Percentiles rank a stretch among this genome's conserved stretches.
Evolutionary conservation across 345 rosid genomes (phyloP).

Genomic region (Laguncularia racemosa): DNA sequence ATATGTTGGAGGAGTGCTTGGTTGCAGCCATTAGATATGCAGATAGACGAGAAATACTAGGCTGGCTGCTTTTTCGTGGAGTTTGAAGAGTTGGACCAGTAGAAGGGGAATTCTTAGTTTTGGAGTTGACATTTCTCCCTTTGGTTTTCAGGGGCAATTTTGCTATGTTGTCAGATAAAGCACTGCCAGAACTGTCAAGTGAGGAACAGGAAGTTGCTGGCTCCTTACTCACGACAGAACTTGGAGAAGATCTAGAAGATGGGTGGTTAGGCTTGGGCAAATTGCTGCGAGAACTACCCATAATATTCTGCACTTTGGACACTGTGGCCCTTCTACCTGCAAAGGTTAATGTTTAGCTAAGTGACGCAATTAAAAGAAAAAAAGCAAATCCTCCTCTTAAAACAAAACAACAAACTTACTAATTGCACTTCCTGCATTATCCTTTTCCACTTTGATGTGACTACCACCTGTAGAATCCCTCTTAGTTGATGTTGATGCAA

Average conservation of each 20-base stretch:
- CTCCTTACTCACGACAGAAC: conserved; percentile 46
- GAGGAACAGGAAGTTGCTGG: conserved; percentile 57
- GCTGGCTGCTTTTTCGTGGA: conserved; percentile 28
- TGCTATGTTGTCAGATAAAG: conserved; percentile 34
- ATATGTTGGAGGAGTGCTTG: conserved; percentile 41
- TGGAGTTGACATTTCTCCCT: conserved; percentile 29
- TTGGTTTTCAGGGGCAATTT: conserved; percentile 28
- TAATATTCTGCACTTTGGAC: conserved; percentile 21
- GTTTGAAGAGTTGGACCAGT: conserved; percentile 25
- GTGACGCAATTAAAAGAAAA: background rate
- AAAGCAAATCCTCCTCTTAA: conserved; percentile 1
- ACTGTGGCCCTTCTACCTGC: conserved; percentile 41
- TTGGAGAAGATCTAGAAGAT: conserved; percentile 32
- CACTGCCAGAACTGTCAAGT: conserved; percentile 53
- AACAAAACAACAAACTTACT: conserved; percentile 19
- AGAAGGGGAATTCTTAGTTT: conserved; percentile 23
- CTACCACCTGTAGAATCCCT: conserved; percentile 48
- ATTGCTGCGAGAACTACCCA: conserved; percentile 25
- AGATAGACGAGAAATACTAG: conserved; percentile 29
- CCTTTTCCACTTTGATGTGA: conserved; percentile 44
- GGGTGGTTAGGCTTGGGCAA: conserved; percentile 36
- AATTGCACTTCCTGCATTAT: conserved; percentile 20
- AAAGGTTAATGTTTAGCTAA: conserved; percentile 10
- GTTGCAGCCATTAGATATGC: conserved; percentile 34
- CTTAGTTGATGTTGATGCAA: conserved; percentile 35